Percentiles rank a stretch among this genome's conserved stretches.
phyloP scores from a whole-genome alignment of 331 rosid genomes.

The Telfairia occidentalis region DNA sequence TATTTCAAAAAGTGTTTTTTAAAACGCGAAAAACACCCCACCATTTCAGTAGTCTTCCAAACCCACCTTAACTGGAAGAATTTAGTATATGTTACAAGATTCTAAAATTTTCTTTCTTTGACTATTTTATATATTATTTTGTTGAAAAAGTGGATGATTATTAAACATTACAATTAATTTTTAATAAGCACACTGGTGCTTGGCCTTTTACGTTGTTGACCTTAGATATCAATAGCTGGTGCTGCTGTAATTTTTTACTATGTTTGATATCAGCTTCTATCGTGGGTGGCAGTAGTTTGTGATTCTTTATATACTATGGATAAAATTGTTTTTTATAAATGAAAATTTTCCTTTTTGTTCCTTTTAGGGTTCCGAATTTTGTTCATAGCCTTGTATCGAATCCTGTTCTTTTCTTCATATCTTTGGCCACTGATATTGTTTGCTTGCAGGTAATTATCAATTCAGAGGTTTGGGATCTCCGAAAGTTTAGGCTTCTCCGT shows the following conservation, averaged over 20 bases:
- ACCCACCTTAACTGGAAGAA: too few species aligned
- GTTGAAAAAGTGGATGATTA: neutral
- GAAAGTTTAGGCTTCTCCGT: slow-evolving; percentile 75
- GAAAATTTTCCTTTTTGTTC: neutral
- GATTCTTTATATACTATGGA: neutral
- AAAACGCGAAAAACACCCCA: too few species aligned
- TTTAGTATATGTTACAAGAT: neutral
- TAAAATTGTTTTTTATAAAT: neutral
- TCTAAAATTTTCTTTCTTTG: neutral
- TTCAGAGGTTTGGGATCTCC: slow-evolving; percentile 99
- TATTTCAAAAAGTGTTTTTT: neutral
- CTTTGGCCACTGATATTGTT: neutral
- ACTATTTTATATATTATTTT: too few species aligned
- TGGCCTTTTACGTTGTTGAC: neutral
- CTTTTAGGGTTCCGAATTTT: neutral
- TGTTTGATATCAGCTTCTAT: neutral
- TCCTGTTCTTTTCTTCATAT: neutral
- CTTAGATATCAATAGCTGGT: neutral
- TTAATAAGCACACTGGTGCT: neutral
- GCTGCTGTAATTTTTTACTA: too few species aligned
- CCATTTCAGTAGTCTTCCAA: too few species aligned
- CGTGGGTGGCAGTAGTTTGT: neutral
- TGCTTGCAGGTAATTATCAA: slow-evolving; percentile 74
- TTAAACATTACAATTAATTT: neutral
- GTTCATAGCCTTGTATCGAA: neutral